Evolutionary conservation across 495 filamentous ascomycete species (phyloP).

Genomic region (Aspergillus asperescens): DNA sequence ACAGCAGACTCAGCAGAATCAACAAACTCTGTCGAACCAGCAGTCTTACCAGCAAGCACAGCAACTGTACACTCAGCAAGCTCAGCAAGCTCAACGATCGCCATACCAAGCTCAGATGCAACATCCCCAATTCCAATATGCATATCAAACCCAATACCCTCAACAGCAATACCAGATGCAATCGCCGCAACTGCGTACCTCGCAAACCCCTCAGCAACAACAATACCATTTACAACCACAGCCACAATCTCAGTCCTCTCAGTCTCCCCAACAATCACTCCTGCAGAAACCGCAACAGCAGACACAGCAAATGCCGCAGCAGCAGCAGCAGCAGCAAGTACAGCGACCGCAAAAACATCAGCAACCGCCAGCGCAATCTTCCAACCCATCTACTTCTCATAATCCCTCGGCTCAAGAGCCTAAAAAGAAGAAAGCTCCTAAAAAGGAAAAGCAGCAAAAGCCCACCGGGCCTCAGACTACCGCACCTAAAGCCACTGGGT

Average conservation of each 20-base stretch:
- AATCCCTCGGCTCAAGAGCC: background rate
- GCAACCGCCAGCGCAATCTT: conserved; percentile 8
- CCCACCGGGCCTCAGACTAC: conserved; percentile 4
- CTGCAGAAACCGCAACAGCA: conserved; percentile 22
- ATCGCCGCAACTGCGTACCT: conserved; percentile 15
- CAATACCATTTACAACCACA: conserved; percentile 22
- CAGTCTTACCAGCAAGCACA: conserved; percentile 24
- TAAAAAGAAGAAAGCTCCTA: conserved; percentile 8
- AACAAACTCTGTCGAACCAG: background rate
- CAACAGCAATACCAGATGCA: conserved; percentile 22
- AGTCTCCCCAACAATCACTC: conserved; percentile 9
- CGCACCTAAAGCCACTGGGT: background rate
- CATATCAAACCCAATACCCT: conserved; percentile 20
- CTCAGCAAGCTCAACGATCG: conserved; percentile 24
- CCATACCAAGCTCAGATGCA: conserved; percentile 27
- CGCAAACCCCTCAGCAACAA: conserved; percentile 20
- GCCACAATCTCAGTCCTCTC: conserved; percentile 14
- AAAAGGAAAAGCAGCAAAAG: conserved; percentile 11
- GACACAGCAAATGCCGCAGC: conserved; percentile 13
- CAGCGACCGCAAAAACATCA: conserved; percentile 22
- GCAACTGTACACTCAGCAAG: background rate
- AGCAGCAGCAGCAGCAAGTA: conserved; percentile 23
- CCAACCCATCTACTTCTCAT: background rate
- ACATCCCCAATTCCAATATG: conserved; percentile 26
- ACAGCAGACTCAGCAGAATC: conserved; percentile 2